Evolutionary conservation across 306 rosid species (phyloP), one percentile per base, ranked within the genome.

Genomic region (Astragalus membranaceus): DNA sequence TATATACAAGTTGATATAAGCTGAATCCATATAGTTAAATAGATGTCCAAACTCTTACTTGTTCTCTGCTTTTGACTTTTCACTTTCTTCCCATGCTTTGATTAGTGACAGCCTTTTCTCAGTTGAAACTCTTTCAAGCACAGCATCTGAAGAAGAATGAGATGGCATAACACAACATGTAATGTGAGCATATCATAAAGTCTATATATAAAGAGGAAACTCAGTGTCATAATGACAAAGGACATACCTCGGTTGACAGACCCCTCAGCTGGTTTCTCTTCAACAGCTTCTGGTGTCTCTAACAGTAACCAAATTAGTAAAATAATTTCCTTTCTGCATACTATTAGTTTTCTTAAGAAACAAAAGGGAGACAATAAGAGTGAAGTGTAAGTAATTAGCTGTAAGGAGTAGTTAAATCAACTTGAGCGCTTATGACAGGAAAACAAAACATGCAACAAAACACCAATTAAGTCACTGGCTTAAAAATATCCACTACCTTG

Each of bases 181-280:
- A 35, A 64, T 64, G 35, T 62, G 6, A 73, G 32, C 16, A 78
- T 69, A 36, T 46, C 64, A 36, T 52, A 58, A 74, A 74, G 9
- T n/a, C n/a, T n/a, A n/a, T 54, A 20, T 23, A 33, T 3, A 55
- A 42, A 69, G 33, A n/a, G n/a, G 44, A 53, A 6, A 43, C 57
- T 17, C 58, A 52, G 16, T 43, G 8, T 33, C 52, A 64, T 35
- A 26, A 15, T 47, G 39, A 59, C 15, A 57, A 17, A 7, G 17
- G 12, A 64, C 11, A 50, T 78, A 91, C 99, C 99, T 82, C 97
- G 69, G 60, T 95, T 58, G 67, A 68, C 8, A 14, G 97, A 89
- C 16, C 82, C 96, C 64, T 84, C 92, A 0, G 55, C 52, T 12
- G 47, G 82, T 70, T 83, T 88, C 84, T 85, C 86, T 69, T 41